A percentile compares a stretch with the other conserved stretches of the same genome.
These are phyloP conservation scores for Blastobotrys peoriensis DNA, from an alignment of 805 yeast species.

Conservation along the genomic window DNA sequence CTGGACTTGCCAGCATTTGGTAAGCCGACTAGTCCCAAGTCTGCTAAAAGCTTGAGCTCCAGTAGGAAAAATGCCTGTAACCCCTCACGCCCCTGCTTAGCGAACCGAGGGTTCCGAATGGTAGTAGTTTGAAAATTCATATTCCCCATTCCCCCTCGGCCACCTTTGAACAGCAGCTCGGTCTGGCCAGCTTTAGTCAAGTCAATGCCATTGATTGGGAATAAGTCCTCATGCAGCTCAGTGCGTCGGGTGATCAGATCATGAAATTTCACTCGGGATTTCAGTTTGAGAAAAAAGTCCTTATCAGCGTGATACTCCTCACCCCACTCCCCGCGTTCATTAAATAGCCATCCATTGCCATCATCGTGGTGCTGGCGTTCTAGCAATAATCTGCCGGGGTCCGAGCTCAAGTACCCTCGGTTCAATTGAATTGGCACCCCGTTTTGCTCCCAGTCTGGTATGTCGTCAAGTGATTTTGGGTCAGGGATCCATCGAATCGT, in stretches of 20 bases:
- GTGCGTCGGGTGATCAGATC: constrained; percentile 53
- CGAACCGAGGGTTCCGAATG: constrained; percentile 84
- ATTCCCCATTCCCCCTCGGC: constrained; percentile 92
- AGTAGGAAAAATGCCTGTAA: constrained; percentile 62
- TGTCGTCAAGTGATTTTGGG: constrained; percentile 35
- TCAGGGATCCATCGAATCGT: constrained; percentile 78
- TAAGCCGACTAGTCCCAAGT: constrained; percentile 86
- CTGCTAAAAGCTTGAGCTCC: constrained; percentile 86
- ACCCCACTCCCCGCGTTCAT: constrained; percentile 47
- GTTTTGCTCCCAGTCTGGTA: constrained; percentile 22
- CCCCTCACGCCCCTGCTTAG: constrained; percentile 72
- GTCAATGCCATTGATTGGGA: constrained; percentile 82
- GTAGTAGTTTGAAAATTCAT: constrained; percentile 85
- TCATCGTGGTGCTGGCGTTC: constrained; percentile 53
- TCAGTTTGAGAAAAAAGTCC: constrained; percentile 60
- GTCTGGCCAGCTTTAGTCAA: constrained; percentile 58
- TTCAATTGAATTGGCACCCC: constrained; percentile 13
- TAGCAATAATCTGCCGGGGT: constrained; percentile 40
- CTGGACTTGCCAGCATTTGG: constrained; percentile 98
- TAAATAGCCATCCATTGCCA: constrained; percentile 88
- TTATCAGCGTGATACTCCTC: constrained; percentile 61
- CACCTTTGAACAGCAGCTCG: constrained; percentile 68
- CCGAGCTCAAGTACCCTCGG: constrained; percentile 15
- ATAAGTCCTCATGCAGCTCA: constrained; percentile 59
- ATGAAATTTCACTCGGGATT: constrained; percentile 55